Percentiles rank a stretch among this genome's conserved stretches.
These are phyloP conservation scores for Penicillium brasilianum DNA, from an alignment of 2,329 filamentous ascomycete genomes.

Conservation along the genomic window DNA sequence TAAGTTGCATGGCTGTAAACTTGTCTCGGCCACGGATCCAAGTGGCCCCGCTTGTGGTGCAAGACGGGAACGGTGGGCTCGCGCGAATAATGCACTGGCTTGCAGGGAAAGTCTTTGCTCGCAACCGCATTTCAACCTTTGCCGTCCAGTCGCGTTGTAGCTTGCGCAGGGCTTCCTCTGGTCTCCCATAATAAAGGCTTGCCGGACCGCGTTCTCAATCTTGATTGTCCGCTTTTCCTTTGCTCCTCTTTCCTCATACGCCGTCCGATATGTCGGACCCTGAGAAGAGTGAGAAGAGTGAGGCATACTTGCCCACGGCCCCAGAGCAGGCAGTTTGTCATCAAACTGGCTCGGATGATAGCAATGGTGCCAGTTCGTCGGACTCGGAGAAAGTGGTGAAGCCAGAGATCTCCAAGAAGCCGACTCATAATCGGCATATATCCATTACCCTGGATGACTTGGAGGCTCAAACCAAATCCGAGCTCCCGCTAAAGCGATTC, in stretches of 20 bases:
- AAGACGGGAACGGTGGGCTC: slow-evolving; percentile 14
- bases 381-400: slow-evolving; percentile 6
- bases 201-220: background rate
- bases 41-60: slow-evolving; percentile 7
- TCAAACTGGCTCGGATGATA: slow-evolving; percentile 2
- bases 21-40: slow-evolving; percentile 12
- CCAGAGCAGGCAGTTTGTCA: slow-evolving; percentile 15
- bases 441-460: slow-evolving; percentile 14
- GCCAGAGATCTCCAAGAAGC: slow-evolving; percentile 9
- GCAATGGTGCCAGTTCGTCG: slow-evolving; percentile 3
- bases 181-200: slow-evolving; percentile 6
- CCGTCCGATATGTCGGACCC: slow-evolving; percentile 19
- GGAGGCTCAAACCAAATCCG: slow-evolving; percentile 16
- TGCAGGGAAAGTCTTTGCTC: background rate
- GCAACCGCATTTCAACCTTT: background rate
- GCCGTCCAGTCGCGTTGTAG: slow-evolving; percentile 1
- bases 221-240: background rate
- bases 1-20: background rate
- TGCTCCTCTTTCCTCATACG: slow-evolving; percentile 1
- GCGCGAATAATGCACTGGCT: background rate
- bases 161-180: slow-evolving; percentile 4
- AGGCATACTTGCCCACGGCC: slow-evolving; percentile 11
- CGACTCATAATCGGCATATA: background rate
- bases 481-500: slow-evolving; percentile 19
- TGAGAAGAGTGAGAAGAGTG: slow-evolving; percentile 20